Percentiles rank a stretch among this genome's conserved stretches.
Evolutionary conservation across 257 asterid genomes (phyloP).

Genomic region (Handroanthus guayacan): DNA sequence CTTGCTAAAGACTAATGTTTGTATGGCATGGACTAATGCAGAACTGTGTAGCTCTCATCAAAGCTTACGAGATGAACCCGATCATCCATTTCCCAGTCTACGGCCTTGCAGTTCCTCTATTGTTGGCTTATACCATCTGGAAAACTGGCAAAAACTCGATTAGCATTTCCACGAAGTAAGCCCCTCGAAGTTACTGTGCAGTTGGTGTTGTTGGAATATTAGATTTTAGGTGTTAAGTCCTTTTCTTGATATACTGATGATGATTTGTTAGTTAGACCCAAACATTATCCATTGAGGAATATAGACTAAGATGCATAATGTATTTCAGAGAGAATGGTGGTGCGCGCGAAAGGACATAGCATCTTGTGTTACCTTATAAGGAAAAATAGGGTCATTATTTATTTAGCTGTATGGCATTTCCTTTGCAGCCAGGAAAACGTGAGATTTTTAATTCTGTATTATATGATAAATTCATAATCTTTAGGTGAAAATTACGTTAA

Average conservation of each 20-base stretch:
- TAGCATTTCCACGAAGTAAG: conserved; percentile 32
- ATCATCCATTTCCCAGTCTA: conserved; percentile 75
- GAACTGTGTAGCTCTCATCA: conserved; percentile 72
- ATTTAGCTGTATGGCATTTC: too few species aligned
- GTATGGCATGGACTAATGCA: conserved; percentile 47
- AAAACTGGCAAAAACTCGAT: conserved; percentile 53
- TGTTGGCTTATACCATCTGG: conserved; percentile 71
- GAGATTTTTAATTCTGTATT: too few species aligned
- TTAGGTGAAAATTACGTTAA: too few species aligned
- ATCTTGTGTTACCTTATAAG: background rate
- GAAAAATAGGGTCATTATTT: background rate
- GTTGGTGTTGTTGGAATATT: conserved; percentile 4
- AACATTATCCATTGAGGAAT: background rate
- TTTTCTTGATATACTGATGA: background rate
- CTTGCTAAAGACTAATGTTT: conserved; percentile 15
- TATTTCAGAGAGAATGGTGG: background rate
- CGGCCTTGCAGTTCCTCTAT: conserved; percentile 65
- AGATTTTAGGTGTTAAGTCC: background rate
- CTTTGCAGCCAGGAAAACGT: too few species aligned
- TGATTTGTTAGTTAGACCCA: conserved; percentile 4
- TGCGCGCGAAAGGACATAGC: conserved; percentile 1
- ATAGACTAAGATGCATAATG: conserved; percentile 2
- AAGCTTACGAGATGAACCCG: conserved; percentile 91
- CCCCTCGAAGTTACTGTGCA: conserved; percentile 1
- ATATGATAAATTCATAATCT: too few species aligned